Evolutionary conservation across 495 filamentous ascomycete genomes (phyloP).

Genomic region (Trichoderma virens): DNA sequence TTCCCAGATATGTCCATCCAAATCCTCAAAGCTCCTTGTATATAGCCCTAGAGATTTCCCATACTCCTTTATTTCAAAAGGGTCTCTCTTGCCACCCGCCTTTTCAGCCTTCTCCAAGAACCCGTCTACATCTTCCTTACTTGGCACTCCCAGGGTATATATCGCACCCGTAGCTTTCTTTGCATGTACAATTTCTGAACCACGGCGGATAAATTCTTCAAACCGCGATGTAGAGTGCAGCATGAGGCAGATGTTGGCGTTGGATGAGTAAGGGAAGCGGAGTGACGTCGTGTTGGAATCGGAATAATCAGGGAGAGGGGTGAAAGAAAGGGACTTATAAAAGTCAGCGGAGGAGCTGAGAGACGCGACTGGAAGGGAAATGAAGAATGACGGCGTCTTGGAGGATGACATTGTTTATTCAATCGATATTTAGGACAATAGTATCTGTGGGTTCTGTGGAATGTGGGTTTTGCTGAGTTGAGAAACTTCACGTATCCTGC

Average conservation of each 20-base stretch:
- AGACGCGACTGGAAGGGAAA: slow-evolving; percentile 17
- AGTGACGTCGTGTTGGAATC: slow-evolving; percentile 14
- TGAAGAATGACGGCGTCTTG: slow-evolving; percentile 15
- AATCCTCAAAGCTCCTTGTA: slow-evolving; percentile 17
- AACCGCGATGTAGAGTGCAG: slow-evolving; percentile 16
- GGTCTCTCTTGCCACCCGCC: slow-evolving; percentile 17
- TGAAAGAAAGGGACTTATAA: slow-evolving; percentile 17
- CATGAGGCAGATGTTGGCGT: slow-evolving; percentile 17
- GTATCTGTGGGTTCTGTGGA: not conserved
- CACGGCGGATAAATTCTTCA: slow-evolving; percentile 16
- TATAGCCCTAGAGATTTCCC: slow-evolving; percentile 19
- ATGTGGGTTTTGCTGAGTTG: not conserved
- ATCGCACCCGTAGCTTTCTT: slow-evolving; percentile 15
- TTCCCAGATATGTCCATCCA: slow-evolving; percentile 23
- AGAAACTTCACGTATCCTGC: no score
- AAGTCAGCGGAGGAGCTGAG: slow-evolving; percentile 13
- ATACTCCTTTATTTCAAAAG: slow-evolving; percentile 15
- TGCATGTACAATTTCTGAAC: slow-evolving; percentile 13
- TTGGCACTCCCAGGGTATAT: slow-evolving; percentile 10
- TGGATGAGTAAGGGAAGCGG: slow-evolving; percentile 14
- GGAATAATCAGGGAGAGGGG: slow-evolving; percentile 13
- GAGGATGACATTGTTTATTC: not conserved
- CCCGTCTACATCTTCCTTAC: slow-evolving; percentile 14
- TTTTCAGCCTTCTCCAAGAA: slow-evolving; percentile 13
- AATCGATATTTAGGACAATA: no score